Conservation (phyloP, 2,329 filamentous ascomycete species). For the Peltaster fructicola region DNA sequence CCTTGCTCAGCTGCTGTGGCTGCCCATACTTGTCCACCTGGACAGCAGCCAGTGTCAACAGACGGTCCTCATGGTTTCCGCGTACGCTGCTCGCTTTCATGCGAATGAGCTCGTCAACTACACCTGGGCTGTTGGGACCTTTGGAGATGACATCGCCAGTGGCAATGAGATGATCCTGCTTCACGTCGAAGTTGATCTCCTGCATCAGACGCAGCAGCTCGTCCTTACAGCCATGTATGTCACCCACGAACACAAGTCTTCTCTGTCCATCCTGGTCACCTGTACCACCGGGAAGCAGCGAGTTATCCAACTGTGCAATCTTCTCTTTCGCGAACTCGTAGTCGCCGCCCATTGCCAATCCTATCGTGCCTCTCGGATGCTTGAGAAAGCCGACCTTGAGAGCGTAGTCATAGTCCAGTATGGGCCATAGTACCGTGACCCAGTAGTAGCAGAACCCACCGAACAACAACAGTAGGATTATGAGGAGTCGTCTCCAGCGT, state of each 20-base stretch:
- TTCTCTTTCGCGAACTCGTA: slow-evolving; percentile 6
- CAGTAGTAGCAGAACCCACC: slow-evolving; percentile 19
- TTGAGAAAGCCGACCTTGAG: slow-evolving; percentile 19
- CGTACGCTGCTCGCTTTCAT: slow-evolving; percentile 66
- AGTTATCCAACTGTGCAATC: slow-evolving; percentile 30
- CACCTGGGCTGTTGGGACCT: slow-evolving; percentile 64
- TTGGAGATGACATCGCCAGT: slow-evolving; percentile 71
- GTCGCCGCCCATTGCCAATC: slow-evolving; percentile 12
- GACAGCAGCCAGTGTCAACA: slow-evolving; percentile 38
- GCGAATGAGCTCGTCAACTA: slow-evolving; percentile 56
- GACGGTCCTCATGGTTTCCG: slow-evolving; percentile 80
- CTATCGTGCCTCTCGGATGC: slow-evolving; percentile 13
- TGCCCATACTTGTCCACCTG: slow-evolving; percentile 2
- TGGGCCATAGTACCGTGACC: slow-evolving; percentile 21
- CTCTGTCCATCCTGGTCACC: slow-evolving; percentile 24
- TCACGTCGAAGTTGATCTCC: slow-evolving; percentile 44
- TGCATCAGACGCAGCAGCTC: slow-evolving; percentile 46
- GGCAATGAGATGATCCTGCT: slow-evolving; percentile 56
- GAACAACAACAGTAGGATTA: slow-evolving; percentile 16
- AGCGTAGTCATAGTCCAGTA: slow-evolving; percentile 17
- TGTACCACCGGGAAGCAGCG: slow-evolving; percentile 16
- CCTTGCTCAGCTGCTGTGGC: slow-evolving; percentile 1
- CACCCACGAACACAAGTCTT: slow-evolving; percentile 66
- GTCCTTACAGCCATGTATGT: slow-evolving; percentile 74
- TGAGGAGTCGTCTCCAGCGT: slow-evolving; percentile 15